Percentiles rank a stretch among this genome's conserved stretches.
Evolutionary conservation across 2,329 filamentous ascomycete genomes (phyloP).

Genomic region (Calonectria montana): DNA sequence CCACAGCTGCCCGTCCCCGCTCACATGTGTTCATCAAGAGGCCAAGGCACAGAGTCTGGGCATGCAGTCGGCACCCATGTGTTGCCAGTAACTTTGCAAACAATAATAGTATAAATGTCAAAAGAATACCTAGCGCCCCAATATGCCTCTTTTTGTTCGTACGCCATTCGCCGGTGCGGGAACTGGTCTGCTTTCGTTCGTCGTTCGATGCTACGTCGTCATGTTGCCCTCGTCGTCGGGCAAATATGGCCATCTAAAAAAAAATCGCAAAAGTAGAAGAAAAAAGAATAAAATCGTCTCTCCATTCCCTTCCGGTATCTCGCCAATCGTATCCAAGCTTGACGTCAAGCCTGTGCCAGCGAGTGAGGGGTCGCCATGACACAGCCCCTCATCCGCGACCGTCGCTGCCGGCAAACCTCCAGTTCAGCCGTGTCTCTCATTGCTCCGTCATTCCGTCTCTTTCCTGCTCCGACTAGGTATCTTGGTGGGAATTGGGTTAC

Average conservation of each 20-base stretch:
- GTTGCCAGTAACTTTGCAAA: conserved; percentile 37
- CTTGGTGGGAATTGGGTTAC: conserved; percentile 20
- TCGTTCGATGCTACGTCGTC: conserved; percentile 49
- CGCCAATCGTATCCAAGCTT: conserved; percentile 37
- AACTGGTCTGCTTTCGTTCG: conserved; percentile 47
- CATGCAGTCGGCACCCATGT: conserved; percentile 20
- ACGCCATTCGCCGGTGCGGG: conserved; percentile 54
- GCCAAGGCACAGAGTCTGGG: conserved; percentile 1
- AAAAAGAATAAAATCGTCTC: conserved; percentile 37
- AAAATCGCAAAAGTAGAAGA: conserved; percentile 39
- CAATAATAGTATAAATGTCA: conserved; percentile 49
- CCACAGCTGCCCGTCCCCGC: conserved; percentile 24
- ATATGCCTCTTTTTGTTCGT: conserved; percentile 52
- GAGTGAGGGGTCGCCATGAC: conserved; percentile 32
- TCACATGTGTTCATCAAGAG: conserved; percentile 6
- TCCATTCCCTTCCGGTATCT: conserved; percentile 37
- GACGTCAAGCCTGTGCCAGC: conserved; percentile 35
- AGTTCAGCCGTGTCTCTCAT: conserved; percentile 18
- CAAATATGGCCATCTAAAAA: conserved; percentile 41
- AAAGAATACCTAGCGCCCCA: conserved; percentile 51
- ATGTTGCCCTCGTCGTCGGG: conserved; percentile 43
- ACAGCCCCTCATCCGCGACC: conserved; percentile 34
- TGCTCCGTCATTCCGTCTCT: conserved; percentile 33
- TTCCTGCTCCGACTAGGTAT: not conserved
- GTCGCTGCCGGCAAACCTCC: conserved; percentile 31